Evolutionary conservation across 371 early-diverging fungal species (phyloP), one percentile per base, ranked within the genome.

Genomic region (Circinella umbellata): DNA sequence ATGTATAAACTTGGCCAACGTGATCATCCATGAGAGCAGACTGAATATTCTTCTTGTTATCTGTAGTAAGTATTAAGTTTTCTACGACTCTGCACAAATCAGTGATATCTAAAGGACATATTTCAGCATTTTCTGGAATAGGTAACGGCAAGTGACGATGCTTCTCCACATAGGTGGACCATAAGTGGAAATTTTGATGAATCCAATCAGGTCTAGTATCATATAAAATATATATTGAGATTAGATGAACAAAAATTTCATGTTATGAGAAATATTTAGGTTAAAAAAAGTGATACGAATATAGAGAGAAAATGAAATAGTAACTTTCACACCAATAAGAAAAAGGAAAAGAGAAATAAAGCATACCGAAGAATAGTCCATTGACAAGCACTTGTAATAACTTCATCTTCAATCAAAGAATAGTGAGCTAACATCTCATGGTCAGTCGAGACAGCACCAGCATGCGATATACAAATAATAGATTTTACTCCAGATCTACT

Each of bases 291-390:
- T 27, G 38, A 66, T 7, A 68, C 20, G 42, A 51, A 35, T 35
- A 66, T 62, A 18, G 6, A 20, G 3, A 10, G 55, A 51, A 7
- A 48, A n/a, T 38, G 34, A 18, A 35, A 13, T 14, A 46, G 47
- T 47, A 14, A 36, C 35, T 7, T 15, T 20, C n/a, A 10, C 20
- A 10, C 0, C 46, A 64, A 51, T 11, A 17, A 18, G 27, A 27
- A 11, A 42, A 11, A 42, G 42, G 3, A 42, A 42, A 42, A 42
- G 3, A 11, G 42, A 42, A 9, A 13, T n/a, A 1, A 20, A 20
- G 61, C 17, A 54, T 77, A 80, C 81, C 84, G 78, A 17, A 84
- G 66, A 48, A 84, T 78, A 17, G 78, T 80, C 70, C 78, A 77
- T 55, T 78, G 74, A 48, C 80, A 77, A 14, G 69, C 55, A 13